Evolutionary conservation across 768 basidiomycete genomes (phyloP), one percentile per base, ranked within the genome.

Genomic region (Boletellus emodensis): DNA sequence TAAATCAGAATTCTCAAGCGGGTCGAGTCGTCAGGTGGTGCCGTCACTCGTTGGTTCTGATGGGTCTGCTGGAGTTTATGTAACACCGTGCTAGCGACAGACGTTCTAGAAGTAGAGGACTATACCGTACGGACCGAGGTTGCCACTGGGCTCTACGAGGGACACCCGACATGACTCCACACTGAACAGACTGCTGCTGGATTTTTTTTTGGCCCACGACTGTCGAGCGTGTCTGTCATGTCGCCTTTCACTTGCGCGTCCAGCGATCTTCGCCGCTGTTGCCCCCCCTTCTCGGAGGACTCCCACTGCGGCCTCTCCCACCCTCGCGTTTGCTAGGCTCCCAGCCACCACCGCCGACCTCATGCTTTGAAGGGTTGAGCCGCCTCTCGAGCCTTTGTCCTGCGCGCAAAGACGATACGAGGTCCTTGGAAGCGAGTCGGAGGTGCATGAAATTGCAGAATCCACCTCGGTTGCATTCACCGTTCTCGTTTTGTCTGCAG

Each of bases 401-500:
- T 39, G 82, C 84, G 15, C 83, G 81, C 47, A 97, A 73, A 8
- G 86, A 82, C 39, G 79, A 81, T 3, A 91, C 87, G 12, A 96
- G 79, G 11, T 90, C 84, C 63, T 87, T 84, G 28, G 92, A 89
- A 5, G 94, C 90, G 18, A 92, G 78, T 13, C 91, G 84, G 32
- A 97, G 75, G 72, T 97, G 94, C 92, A 97, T 96, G 65, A 99
- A 99, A 70, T 99, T 98, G 72, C 95, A 98, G 74, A 96, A 97
- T 3, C 94, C 94, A 28, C 95, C 96, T 38, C 96, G 85, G 62
- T 95, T 95, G 70, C 96, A 99, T 71, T 95, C 91, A 8, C 96
- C 96, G 60, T 97, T 89, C 68, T 99, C 96, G 61, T 99, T 98
- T 70, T 99, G 96, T 41, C 96, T 83, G 69, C 96, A 99, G 66